phyloP scores from a whole-genome alignment of 164 flowering plant species.

The Houttuynia cordata region DNA sequence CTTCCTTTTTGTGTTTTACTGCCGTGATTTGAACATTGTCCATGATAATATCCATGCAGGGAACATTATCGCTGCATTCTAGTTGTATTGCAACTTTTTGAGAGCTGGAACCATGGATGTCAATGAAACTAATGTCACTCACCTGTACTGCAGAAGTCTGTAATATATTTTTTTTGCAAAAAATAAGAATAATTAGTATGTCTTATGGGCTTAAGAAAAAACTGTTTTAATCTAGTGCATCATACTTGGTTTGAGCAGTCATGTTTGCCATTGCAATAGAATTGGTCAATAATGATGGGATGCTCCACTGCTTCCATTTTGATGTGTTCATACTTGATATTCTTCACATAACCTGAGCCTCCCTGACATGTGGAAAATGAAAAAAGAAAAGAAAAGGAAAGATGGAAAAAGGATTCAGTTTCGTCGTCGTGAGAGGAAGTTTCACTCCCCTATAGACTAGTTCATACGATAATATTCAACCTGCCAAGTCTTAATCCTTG shows the following conservation, averaged over 20 bases:
- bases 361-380: background rate
- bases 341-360: background rate
- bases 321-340: background rate
- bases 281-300: conserved; percentile 1
- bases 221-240: background rate
- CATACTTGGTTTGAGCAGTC: background rate
- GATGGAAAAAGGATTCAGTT: too few species aligned
- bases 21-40: background rate
- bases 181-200: too few species aligned
- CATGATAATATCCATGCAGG: background rate
- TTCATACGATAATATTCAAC: background rate
- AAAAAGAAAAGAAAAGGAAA: background rate
- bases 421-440: background rate
- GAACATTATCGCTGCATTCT: background rate
- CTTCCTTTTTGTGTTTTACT: background rate
- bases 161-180: background rate
- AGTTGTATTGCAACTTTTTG: background rate
- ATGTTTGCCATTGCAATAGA: background rate
- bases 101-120: background rate
- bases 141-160: background rate
- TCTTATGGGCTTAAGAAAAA: background rate
- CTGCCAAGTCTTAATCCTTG: conserved; percentile 1
- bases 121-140: background rate
- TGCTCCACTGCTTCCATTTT: background rate
- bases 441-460: background rate